Conservation (phyloP, 2,329 filamentous ascomycete genomes). For the Aureobasidium sp. region DNA sequence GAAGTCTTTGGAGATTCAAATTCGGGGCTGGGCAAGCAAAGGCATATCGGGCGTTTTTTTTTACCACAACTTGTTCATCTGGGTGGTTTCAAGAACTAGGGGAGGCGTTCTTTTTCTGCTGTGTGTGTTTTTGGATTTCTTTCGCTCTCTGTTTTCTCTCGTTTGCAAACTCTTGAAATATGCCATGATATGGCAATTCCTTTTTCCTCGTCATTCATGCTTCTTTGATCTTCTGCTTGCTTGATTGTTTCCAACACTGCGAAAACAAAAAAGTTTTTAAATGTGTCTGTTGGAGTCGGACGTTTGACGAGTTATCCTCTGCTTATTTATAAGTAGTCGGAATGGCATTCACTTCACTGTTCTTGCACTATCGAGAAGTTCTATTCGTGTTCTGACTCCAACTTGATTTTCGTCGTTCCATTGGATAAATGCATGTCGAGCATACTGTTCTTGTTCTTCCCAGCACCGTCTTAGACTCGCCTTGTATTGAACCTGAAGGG, state of each 20-base stretch:
- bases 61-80: neutral
- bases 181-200: neutral
- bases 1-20: neutral
- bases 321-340: too few relatives aligned
- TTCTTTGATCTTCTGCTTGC: neutral
- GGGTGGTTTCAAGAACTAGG: neutral
- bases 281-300: too few relatives aligned
- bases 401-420: too few relatives aligned
- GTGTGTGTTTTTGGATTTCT: neutral
- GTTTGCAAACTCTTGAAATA: neutral
- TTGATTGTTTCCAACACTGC: neutral
- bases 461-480: too few relatives aligned
- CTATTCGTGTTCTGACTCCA: too few relatives aligned
- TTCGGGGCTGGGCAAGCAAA: neutral
- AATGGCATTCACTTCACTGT: too few relatives aligned
- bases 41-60: slow-evolving; percentile 8
- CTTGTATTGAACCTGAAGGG: too few relatives aligned
- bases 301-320: too few relatives aligned
- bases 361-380: too few relatives aligned
- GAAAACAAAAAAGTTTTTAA: too few relatives aligned
- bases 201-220: neutral
- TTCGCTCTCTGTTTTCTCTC: neutral
- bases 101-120: neutral
- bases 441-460: too few relatives aligned
- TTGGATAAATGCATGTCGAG: too few relatives aligned